Conservation (phyloP, 345 rosid genomes). For the Lepidium aucheri region DNA sequence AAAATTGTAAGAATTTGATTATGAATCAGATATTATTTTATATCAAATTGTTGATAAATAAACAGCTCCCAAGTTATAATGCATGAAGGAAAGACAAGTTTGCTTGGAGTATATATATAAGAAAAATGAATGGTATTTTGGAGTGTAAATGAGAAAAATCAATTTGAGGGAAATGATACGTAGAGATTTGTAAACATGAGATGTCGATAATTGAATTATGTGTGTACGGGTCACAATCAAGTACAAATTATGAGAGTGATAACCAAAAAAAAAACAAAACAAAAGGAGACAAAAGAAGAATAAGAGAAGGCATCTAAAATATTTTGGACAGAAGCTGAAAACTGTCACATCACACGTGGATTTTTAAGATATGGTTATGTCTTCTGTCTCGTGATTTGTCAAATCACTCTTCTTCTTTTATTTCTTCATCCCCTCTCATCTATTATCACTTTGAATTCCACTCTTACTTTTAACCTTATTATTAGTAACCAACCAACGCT, state of each 20-base stretch:
- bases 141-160: neutral
- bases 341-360: constrained; percentile 34
- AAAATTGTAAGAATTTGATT: no score
- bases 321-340: constrained; percentile 24
- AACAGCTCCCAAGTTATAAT: no score
- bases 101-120: neutral
- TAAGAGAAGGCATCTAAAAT: constrained; percentile 6
- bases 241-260: constrained; percentile 18
- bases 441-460: constrained; percentile 14
- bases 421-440: constrained; percentile 3
- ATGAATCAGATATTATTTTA: no score
- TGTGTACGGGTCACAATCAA: constrained; percentile 21
- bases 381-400: constrained; percentile 28
- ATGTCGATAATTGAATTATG: constrained; percentile 9
- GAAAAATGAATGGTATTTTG: neutral
- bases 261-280: constrained; percentile 12
- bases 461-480: neutral
- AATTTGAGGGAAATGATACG: constrained; percentile 10
- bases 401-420: constrained; percentile 5
- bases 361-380: constrained; percentile 20
- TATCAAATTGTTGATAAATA: no score
- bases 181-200: constrained; percentile 6
- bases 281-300: neutral
- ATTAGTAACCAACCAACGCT: neutral
- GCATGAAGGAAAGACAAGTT: neutral